These are phyloP conservation scores for Podospora pseudocomata DNA, from an alignment of 495 filamentous ascomycete genomes.

Conservation along the genomic window DNA sequence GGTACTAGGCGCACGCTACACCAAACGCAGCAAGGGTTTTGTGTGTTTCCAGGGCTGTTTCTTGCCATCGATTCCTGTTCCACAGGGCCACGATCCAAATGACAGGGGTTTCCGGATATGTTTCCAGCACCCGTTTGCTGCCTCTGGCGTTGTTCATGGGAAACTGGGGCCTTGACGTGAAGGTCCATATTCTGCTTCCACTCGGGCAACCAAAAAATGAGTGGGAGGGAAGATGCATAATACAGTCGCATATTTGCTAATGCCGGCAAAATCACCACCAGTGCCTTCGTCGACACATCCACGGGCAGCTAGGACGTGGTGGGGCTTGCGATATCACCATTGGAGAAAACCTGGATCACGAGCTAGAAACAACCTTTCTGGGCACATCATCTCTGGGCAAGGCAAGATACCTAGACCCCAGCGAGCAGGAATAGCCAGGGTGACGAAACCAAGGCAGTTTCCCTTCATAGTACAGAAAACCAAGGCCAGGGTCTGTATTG, in stretches of 20 bases:
- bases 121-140: constrained; percentile 14
- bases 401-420: constrained; percentile 13
- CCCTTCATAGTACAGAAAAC: background rate
- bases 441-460: constrained; percentile 21
- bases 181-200: constrained; percentile 7
- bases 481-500: background rate
- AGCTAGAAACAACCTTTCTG: constrained; percentile 17
- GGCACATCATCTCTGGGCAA: constrained; percentile 15
- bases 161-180: background rate
- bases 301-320: constrained; percentile 2
- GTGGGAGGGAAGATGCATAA: constrained; percentile 31
- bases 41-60: background rate
- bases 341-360: constrained; percentile 29
- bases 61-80: constrained; percentile 16
- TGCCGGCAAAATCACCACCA: constrained; percentile 37
- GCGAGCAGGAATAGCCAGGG: constrained; percentile 20
- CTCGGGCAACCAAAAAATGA: constrained; percentile 11
- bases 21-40: constrained; percentile 2
- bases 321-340: background rate
- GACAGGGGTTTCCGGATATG: constrained; percentile 9
- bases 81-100: background rate
- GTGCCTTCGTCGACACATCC: constrained; percentile 29
- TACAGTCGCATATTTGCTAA: constrained; percentile 37
- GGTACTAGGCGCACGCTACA: background rate
- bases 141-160: background rate